These are phyloP conservation scores for Vaccinium darrowii DNA, from an alignment of 148 eudicot genomes.

Conservation along the genomic window DNA sequence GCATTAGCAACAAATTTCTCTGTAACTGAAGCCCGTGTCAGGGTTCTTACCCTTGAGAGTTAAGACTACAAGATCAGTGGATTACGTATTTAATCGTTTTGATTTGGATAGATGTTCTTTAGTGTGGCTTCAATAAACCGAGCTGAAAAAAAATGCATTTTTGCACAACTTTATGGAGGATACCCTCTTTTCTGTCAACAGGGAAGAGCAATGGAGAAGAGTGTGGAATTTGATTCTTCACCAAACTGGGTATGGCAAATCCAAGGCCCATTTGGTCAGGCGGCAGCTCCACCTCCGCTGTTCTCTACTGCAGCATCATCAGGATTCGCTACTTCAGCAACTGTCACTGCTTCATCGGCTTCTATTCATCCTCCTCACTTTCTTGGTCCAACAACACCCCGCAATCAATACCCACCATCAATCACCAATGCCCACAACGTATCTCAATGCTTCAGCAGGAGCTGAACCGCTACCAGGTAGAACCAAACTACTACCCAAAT, in stretches of 20 bases:
- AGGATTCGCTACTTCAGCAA: neutral
- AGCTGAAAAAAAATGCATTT: too few relatives aligned
- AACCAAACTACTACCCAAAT: neutral
- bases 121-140: neutral
- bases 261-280: neutral
- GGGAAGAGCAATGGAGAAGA: neutral
- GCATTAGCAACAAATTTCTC: neutral
- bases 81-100: neutral
- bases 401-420: neutral
- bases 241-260: neutral
- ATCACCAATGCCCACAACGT: neutral
- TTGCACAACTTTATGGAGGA: too few relatives aligned
- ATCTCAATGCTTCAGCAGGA: neutral
- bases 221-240: neutral
- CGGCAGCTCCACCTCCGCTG: neutral
- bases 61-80: neutral
- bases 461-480: neutral
- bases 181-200: neutral
- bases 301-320: conserved; percentile 6
- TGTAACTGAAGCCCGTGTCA: neutral
- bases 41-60: neutral
- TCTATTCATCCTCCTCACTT: neutral
- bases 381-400: neutral
- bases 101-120: neutral
- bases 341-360: neutral